Evolutionary conservation across 371 early-diverging fungal genomes (phyloP), one percentile per base, ranked within the genome.

Genomic region (Ecytonucleospora hepatopenaei): DNA sequence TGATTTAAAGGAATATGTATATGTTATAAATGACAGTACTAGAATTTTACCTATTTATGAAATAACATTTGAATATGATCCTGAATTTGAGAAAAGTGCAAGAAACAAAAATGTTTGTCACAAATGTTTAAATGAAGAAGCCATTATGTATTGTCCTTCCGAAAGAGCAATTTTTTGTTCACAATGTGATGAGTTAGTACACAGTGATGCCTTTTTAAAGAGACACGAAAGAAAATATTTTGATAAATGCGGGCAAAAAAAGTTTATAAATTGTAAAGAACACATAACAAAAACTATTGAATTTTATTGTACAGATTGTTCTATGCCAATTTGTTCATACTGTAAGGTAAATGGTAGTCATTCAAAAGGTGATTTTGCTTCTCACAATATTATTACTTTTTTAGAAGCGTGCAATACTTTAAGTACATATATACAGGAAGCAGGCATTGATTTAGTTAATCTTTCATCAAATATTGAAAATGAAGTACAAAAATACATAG

Each of bases 21-120:
- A 78, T 67, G 64, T 77, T 2, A 48, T 80, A n/a, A 74, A 75
- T 65, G 79, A 80, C 64, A 24, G 27, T 21, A 57, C 30, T 24
- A 62, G 66, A 58, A 69, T 80, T 26, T 60, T 77, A 17, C 68
- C 75, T 1, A 32, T 80, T 16, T 74, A 61, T 61, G 73, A 77
- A n/a, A 63, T 80, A 15, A 63, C 58, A 0, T 80, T 80, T 74
- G 69, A 77, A 48, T 80, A 78, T 59, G 81, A 80, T 66, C 63
- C 54, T 16, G 70, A 65, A 26, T 59, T 79, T 33, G 81, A 80
- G 48, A 61, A 62, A 28, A 64, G 63, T 21, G 48, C 63, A 26
- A 75, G 68, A 49, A 67, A 65, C n/a, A 46, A 48, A 24, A 60
- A 68, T 48, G 1, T 67, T 3, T 80, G 81, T 35, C 75, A 80